These are phyloP conservation scores for Amanita molliuscula DNA, from an alignment of 768 basidiomycete genomes.

Conservation along the genomic window DNA sequence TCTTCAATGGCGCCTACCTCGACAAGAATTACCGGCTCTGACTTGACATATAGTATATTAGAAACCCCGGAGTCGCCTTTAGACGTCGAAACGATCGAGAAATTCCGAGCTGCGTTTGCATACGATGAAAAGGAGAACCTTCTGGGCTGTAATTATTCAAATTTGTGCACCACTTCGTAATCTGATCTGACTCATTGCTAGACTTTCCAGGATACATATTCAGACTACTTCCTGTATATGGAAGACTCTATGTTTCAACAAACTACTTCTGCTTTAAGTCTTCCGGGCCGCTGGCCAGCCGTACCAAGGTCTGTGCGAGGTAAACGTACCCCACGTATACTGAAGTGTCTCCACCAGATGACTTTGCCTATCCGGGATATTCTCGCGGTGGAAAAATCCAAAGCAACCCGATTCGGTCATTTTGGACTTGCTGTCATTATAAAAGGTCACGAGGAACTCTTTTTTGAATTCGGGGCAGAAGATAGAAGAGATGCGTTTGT, in stretches of 20 bases:
- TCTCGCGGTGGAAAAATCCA: conserved; percentile 72
- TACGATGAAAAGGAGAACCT: conserved; percentile 82
- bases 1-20: conserved; percentile 28
- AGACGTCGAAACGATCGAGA: conserved; percentile 57
- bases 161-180: neutral
- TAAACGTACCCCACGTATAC: neutral
- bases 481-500: conserved; percentile 77
- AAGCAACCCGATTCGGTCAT: conserved; percentile 84
- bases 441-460: conserved; percentile 94
- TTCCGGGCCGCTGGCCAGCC: conserved; percentile 63
- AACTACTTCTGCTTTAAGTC: conserved; percentile 95
- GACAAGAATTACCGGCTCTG: conserved; percentile 31
- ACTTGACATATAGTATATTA: conserved; percentile 73
- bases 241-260: conserved; percentile 83
- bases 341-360: conserved; percentile 55
- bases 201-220: conserved; percentile 89
- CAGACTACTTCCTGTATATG: conserved; percentile 81
- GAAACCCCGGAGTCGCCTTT: conserved; percentile 58
- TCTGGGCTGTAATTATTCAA: conserved; percentile 65
- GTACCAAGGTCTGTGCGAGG: conserved; percentile 64
- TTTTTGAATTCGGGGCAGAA: conserved; percentile 85
- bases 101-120: conserved; percentile 76
- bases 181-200: conserved; percentile 19
- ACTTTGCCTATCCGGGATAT: conserved; percentile 87
- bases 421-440: conserved; percentile 85